A percentile compares a stretch with the other conserved stretches of the same genome.
Evolutionary conservation across 371 early-diverging fungal species (phyloP).

Genomic region (Syncephalastrum contaminatum): DNA sequence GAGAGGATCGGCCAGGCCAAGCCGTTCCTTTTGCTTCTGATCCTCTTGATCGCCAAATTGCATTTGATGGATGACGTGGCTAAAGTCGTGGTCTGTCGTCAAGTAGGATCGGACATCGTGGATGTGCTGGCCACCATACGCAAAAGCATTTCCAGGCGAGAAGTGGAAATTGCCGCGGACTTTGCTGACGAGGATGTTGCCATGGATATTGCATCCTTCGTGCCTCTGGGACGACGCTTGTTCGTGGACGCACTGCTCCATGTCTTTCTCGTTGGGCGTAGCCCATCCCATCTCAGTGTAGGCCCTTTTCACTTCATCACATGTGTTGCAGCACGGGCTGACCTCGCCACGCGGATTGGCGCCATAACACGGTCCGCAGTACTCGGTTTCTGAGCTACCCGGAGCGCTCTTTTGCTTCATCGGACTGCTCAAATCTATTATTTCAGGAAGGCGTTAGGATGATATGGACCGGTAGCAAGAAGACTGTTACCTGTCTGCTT

Average conservation of each 20-base stretch:
- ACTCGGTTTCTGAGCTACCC: constrained; percentile 22
- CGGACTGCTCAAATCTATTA: constrained; percentile 10
- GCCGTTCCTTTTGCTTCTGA: no score
- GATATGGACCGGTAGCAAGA: no score
- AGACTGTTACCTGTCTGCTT: constrained; percentile 42
- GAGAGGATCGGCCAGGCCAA: constrained; percentile 70
- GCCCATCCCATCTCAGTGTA: constrained; percentile 82
- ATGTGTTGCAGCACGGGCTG: constrained; percentile 89
- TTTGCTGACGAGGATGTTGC: constrained; percentile 84
- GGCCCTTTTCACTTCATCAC: constrained; percentile 85
- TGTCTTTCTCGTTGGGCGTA: constrained; percentile 24
- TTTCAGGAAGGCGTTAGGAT: neutral
- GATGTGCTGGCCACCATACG: constrained; percentile 76
- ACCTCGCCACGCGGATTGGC: constrained; percentile 58
- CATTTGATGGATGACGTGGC: constrained; percentile 82
- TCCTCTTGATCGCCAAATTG: constrained; percentile 70
- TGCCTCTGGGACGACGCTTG: constrained; percentile 69
- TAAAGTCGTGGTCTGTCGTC: constrained; percentile 12
- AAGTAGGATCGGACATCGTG: constrained; percentile 74
- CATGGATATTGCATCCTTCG: constrained; percentile 91
- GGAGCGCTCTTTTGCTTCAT: constrained; percentile 2
- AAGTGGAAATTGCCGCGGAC: constrained; percentile 92
- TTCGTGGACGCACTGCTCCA: constrained; percentile 26
- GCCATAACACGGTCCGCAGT: constrained; percentile 93
- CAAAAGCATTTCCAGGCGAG: constrained; percentile 89